Percentiles rank a stretch among this genome's conserved stretches.
Evolutionary conservation across 345 rosid species (phyloP).

Genomic region (Eutrema japonicum): DNA sequence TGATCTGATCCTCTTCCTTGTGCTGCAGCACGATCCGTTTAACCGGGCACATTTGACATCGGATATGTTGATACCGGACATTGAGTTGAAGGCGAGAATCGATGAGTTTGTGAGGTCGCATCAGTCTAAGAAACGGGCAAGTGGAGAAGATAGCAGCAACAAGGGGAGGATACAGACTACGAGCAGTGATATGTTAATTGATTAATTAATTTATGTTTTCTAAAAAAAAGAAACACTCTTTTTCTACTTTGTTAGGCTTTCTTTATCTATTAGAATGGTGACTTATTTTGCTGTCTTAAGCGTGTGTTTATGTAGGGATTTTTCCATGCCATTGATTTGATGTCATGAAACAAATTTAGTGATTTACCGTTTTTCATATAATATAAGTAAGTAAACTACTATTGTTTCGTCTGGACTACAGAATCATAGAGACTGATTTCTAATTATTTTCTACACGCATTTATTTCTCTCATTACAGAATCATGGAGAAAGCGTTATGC

Average conservation of each 20-base stretch:
- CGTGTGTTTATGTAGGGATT: conserved; percentile 1
- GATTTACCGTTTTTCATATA: too few relatives aligned
- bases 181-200: conserved; percentile 76
- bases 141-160: conserved; percentile 57
- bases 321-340: conserved; percentile 12
- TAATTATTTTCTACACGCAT: too few relatives aligned
- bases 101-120: conserved; percentile 76
- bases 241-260: conserved; percentile 24
- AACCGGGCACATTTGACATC: conserved; percentile 86
- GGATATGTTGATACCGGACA: conserved; percentile 84
- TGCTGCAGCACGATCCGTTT: conserved; percentile 91
- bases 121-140: conserved; percentile 61
- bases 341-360: neutral
- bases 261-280: neutral
- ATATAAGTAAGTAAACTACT: too few relatives aligned
- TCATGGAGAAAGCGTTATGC: too few relatives aligned
- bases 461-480: too few relatives aligned
- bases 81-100: conserved; percentile 78
- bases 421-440: too few relatives aligned
- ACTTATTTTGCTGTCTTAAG: neutral
- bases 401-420: too few relatives aligned
- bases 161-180: conserved; percentile 61
- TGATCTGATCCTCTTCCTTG: conserved; percentile 35
- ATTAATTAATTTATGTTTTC: conserved; percentile 54
- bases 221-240: neutral